Evolutionary conservation across 441 rosid species (phyloP), one percentile per base, ranked within the genome.

Genomic region (Adansonia rubrostipa): DNA sequence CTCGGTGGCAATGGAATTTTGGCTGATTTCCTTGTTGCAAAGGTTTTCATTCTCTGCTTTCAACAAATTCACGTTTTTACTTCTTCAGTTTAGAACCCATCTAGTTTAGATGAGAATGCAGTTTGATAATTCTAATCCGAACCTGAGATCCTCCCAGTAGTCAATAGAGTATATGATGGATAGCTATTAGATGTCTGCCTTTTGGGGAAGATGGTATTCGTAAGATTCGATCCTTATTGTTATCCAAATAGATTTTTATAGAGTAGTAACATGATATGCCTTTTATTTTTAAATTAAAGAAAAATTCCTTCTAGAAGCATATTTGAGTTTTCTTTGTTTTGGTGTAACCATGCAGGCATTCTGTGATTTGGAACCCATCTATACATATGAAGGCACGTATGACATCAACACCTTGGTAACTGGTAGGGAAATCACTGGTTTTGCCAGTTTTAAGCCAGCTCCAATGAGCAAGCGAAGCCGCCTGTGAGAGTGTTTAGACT

Each of bases 1-100:
- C 98, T 96, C 0, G 98, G 99, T 72, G 99, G 99, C 77, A 96
- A 96, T 51, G 99, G 99, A 78, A 88, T 91, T 78, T 74, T 93
- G 79, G 81, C 92, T 0, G 99, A 96, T 82, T 96, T 90, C 82
- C 95, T 89, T 47, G 98, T 96, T 82, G 99, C 97, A 42, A 96
- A 96, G 98, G 98, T 96, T 65, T 61, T 62, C 47, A 58, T 56
- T 22, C 82, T 79, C 62, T 62, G 76, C 64, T 58, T 33, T 53
- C 65, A 70, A 40, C 60, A 13, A 28, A 40, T 8, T 77, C 4
- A 22, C 50, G 44, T 45, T 63, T 56, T 50, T 4, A 3, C n/a
- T 19, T 42, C 0, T 28, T 56, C 45, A 8, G 0, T 3, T 9
- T 36, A 47, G 53, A 64, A 51, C 8, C 44, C 10, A 33, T 62